phyloP scores from a whole-genome alignment of 805 yeast genomes.

The Wickerhamiella hasegawae region DNA sequence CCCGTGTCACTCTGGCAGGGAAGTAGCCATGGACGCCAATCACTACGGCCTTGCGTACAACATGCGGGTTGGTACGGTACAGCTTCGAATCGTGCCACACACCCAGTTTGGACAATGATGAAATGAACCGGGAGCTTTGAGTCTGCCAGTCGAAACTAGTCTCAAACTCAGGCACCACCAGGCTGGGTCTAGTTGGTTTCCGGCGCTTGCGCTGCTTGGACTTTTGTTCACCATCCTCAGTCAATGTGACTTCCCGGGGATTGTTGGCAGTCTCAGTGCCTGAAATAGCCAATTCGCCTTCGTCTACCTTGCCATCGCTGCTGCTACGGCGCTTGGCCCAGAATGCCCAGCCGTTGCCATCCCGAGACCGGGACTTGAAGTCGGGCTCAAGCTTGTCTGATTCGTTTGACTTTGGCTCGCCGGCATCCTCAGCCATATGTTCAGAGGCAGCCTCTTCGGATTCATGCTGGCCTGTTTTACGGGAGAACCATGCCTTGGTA shows the following conservation, averaged over 20 bases:
- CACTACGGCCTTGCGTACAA: conserved; percentile 47
- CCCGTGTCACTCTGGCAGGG: conserved; percentile 73
- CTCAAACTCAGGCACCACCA: conserved; percentile 16
- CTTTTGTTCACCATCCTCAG: conserved; percentile 6
- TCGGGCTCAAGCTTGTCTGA: not conserved
- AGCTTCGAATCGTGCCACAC: conserved; percentile 6
- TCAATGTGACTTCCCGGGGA: conserved; percentile 16
- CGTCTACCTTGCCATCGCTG: conserved; percentile 9
- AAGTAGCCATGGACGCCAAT: conserved; percentile 95
- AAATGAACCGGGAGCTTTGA: conserved; percentile 7
- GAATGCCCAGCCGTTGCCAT: conserved; percentile 21
- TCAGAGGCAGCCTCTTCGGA: not conserved
- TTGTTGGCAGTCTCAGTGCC: conserved; percentile 18
- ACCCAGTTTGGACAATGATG: conserved; percentile 11
- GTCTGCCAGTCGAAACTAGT: conserved; percentile 16
- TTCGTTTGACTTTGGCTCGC: not conserved
- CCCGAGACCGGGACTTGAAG: not conserved
- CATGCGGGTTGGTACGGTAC: conserved; percentile 14
- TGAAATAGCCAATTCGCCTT: conserved; percentile 17
- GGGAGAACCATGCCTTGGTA: not conserved
- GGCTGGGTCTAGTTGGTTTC: conserved; percentile 11
- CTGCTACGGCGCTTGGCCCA: conserved; percentile 15
- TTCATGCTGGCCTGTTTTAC: not conserved
- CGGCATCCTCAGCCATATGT: not conserved
- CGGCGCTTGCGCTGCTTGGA: conserved; percentile 2